Evolutionary conservation across 805 yeast species (phyloP).

Genomic region (Debaryomyces tyrocola): DNA sequence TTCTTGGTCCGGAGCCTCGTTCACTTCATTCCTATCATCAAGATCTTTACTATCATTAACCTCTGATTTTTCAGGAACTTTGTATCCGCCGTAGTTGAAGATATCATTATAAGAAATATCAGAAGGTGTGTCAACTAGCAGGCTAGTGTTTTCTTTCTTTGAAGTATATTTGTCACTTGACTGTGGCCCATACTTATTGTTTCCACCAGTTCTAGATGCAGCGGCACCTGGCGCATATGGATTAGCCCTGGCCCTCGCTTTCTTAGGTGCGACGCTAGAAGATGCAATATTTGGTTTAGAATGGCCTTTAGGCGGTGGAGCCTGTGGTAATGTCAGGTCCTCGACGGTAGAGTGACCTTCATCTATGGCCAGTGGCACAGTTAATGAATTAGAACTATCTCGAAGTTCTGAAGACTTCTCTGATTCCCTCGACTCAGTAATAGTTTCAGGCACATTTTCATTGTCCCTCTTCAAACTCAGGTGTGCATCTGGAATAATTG

Average conservation of each 20-base stretch:
- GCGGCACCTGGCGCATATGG: constrained; percentile 39
- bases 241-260: constrained; percentile 15
- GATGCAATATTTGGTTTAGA: too few species aligned
- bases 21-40: constrained; percentile 1
- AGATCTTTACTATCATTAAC: not conserved
- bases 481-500: not conserved
- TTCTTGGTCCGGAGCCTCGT: not conserved
- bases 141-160: not conserved
- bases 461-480: too few species aligned
- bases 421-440: too few species aligned
- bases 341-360: too few species aligned
- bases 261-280: not conserved
- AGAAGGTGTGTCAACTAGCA: not conserved
- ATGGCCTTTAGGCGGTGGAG: too few species aligned
- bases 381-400: too few species aligned
- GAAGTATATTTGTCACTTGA: constrained; percentile 10
- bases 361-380: too few species aligned
- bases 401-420: too few species aligned
- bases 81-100: constrained; percentile 12
- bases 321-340: too few species aligned
- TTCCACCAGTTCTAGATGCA: constrained; percentile 11
- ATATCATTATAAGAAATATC: constrained; percentile 7
- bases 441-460: too few species aligned
- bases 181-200: constrained; percentile 28
- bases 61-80: not conserved